Conservation (phyloP, 768 basidiomycete genomes). For the Kondoa malvinella region DNA sequence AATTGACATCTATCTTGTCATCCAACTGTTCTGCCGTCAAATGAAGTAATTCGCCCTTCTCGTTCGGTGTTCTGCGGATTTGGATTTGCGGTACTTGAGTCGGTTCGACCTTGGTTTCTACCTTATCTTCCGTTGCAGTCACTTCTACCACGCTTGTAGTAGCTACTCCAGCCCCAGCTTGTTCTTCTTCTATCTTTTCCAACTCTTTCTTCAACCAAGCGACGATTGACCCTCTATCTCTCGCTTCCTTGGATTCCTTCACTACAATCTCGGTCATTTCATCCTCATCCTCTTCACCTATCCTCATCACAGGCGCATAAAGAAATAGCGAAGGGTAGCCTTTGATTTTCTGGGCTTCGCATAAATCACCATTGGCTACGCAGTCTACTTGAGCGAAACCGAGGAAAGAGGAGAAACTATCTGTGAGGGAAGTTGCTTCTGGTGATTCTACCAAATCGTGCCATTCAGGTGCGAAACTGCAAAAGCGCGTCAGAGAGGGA, state of each 20-base stretch:
- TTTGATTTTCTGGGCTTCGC: conserved; percentile 22
- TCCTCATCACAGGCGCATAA: conserved; percentile 16
- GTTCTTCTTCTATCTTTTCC: neutral
- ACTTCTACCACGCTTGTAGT: neutral
- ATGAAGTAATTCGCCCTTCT: conserved; percentile 19
- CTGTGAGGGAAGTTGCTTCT: conserved; percentile 11
- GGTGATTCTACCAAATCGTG: conserved; percentile 19
- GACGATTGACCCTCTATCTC: neutral
- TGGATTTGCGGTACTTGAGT: neutral
- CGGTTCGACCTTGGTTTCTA: neutral
- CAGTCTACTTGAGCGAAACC: conserved; percentile 27
- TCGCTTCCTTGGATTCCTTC: neutral
- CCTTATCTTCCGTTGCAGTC: too few relatives aligned
- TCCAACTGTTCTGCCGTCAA: conserved; percentile 15
- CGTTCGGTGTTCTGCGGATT: conserved; percentile 12
- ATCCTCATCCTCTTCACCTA: neutral
- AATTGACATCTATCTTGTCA: conserved; percentile 11
- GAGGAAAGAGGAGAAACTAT: conserved; percentile 17
- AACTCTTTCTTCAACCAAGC: conserved; percentile 2
- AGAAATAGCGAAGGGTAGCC: conserved; percentile 26
- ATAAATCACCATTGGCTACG: conserved; percentile 25
- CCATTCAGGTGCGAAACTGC: conserved; percentile 25
- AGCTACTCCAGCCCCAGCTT: neutral
- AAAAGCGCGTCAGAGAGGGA: neutral
- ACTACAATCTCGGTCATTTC: neutral